A percentile compares a stretch with the other conserved stretches of the same genome.
Conservation (phyloP, 768 basidiomycete species). For the Kwoniella sp. region DNA sequence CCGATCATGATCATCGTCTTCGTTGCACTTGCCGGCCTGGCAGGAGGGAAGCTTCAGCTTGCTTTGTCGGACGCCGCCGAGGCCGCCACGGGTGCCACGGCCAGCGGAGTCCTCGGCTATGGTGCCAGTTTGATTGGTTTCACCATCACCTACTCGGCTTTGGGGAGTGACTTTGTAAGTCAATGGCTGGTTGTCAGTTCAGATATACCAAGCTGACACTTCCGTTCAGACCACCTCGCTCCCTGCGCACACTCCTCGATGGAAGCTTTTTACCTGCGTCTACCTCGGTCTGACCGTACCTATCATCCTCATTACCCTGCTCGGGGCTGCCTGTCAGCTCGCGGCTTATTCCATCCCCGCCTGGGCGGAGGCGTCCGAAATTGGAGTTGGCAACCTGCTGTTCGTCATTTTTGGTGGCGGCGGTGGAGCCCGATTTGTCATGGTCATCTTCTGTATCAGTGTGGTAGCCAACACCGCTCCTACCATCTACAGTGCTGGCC, state of each 20-base stretch:
- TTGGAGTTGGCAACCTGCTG: slow-evolving; percentile 41
- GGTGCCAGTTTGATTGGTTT: slow-evolving; percentile 49
- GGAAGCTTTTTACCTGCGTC: slow-evolving; percentile 38
- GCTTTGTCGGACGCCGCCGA: slow-evolving; percentile 20
- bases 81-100: slow-evolving; percentile 22
- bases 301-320: slow-evolving; percentile 40
- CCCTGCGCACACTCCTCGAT: slow-evolving; percentile 31
- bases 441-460: slow-evolving; percentile 63
- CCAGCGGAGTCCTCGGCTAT: slow-evolving; percentile 40
- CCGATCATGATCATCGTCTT: slow-evolving; percentile 45
- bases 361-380: slow-evolving; percentile 35
- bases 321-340: slow-evolving; percentile 43
- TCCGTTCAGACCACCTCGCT: slow-evolving; percentile 39
- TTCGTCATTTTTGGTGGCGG: slow-evolving; percentile 41
- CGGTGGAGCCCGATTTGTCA: slow-evolving; percentile 41
- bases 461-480: slow-evolving; percentile 76
- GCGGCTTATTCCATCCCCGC: slow-evolving; percentile 35
- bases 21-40: slow-evolving; percentile 39
- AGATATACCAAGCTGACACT: neutral
- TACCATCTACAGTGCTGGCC: slow-evolving; percentile 61
- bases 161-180: slow-evolving; percentile 47
- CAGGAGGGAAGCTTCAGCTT: slow-evolving; percentile 32
- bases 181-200: neutral
- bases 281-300: slow-evolving; percentile 44
- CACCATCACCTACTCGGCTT: slow-evolving; percentile 43